Evolutionary conservation across 805 yeast species (phyloP), one percentile per base, ranked within the genome.

Genomic region (Ogataea philodendri): DNA sequence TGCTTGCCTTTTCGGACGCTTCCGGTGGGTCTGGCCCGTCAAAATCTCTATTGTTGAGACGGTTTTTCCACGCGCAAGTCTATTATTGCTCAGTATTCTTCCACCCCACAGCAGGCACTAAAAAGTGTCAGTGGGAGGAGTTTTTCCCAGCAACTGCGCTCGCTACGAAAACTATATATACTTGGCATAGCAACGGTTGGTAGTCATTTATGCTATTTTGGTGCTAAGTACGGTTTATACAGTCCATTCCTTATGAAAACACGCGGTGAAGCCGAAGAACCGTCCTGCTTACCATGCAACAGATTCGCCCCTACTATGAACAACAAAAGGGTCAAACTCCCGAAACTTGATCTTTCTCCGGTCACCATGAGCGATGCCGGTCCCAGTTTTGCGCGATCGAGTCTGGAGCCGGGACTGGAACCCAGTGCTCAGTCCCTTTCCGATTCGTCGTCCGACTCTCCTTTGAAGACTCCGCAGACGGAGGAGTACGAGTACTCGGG

Each of bases 381-480:
- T 4, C 19, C 15, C 10, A 10, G n/a, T 10, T 22, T 30, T 14
- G 19, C 15, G 4, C 33, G 15, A 4, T 15, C 26, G n/a, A 21
- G 22, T n/a, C 22, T 27, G 15, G 22, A 23, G 7, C 26, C 3
- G 7, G 7, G 3, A 10, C 8, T 10, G 15, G 26, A 32, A 11
- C 30, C 15, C 3, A 11, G 17, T 16, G 19, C 26, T 11, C 10
- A 22, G 17, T 42, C 46, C 2, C 46, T 44, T 5, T 30, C 44
- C 11, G 37, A 35, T 17, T 17, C 26, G 6, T 30, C 30, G 5
- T 16, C 30, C 8, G 39, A 33, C 28, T 40, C 48, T 3, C 48
- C 44, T 9, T 34, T 44, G 9, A 35, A 35, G 14, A 39, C 48
- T 5, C 48, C 48, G 20, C 9, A 15, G 8, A 26, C 19, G 15